Conservation (phyloP, 306 rosid species). For the Inga oerstediana region DNA sequence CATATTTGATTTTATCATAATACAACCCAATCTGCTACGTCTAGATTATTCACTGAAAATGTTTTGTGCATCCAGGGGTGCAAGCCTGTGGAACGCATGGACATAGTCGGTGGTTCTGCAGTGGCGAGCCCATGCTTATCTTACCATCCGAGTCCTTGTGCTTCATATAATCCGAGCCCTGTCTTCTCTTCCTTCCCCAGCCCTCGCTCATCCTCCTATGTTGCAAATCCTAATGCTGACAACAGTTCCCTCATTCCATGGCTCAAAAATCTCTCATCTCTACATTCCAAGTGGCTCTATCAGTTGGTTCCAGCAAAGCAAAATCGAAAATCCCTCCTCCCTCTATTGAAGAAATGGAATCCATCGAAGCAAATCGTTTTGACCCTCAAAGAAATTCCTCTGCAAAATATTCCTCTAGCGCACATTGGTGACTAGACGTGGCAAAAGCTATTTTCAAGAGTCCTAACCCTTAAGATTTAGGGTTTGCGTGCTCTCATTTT, state of each 20-base stretch:
- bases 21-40: neutral
- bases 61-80: conserved; percentile 60
- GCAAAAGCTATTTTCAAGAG: no score
- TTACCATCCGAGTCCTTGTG: conserved; percentile 76
- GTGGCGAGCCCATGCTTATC: conserved; percentile 74
- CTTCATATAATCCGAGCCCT: conserved; percentile 89
- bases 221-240: conserved; percentile 58
- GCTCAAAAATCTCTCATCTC: conserved; percentile 83
- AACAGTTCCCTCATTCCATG: conserved; percentile 83
- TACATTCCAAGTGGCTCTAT: no score
- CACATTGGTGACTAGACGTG: no score
- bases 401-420: no score
- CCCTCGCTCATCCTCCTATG: conserved; percentile 70
- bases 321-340: no score
- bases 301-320: no score
- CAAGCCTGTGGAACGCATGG: conserved; percentile 74
- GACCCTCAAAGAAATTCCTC: no score
- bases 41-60: conserved; percentile 16
- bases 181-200: conserved; percentile 89
- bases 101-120: conserved; percentile 63
- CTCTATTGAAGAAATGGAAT: no score
- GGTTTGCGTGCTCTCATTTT: no score
- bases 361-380: no score
- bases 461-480: no score
- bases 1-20: conserved; percentile 5